Evolutionary conservation across 306 rosid genomes (phyloP).

Genomic region (Quercus aquifolioides): DNA sequence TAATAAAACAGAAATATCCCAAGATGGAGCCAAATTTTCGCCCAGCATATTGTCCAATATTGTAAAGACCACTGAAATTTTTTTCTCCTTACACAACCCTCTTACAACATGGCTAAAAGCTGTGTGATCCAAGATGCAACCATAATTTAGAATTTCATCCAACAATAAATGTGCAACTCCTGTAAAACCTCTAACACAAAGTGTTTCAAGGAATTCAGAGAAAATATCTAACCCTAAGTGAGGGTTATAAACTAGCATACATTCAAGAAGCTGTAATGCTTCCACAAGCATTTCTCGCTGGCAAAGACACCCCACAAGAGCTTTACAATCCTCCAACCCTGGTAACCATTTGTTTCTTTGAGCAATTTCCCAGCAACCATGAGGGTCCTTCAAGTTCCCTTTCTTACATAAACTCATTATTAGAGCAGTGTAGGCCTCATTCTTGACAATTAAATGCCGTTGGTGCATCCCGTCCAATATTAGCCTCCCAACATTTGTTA

Average conservation of each 20-base stretch:
- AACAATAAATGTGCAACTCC: constrained; percentile 36
- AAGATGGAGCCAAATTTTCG: constrained; percentile 39
- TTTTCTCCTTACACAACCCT: constrained; percentile 49
- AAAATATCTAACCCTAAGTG: constrained; percentile 41
- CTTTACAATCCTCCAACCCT: constrained; percentile 40
- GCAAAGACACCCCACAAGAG: constrained; percentile 53
- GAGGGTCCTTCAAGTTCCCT: constrained; percentile 56
- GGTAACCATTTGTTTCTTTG: constrained; percentile 58
- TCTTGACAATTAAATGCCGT: constrained; percentile 36
- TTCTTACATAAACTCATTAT: constrained; percentile 56
- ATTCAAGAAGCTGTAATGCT: constrained; percentile 63
- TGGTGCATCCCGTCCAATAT: constrained; percentile 59
- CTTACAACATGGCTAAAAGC: constrained; percentile 50
- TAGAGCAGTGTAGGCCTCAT: constrained; percentile 54
- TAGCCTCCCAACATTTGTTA: constrained; percentile 41
- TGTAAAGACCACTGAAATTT: constrained; percentile 42
- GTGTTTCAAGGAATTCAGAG: constrained; percentile 46
- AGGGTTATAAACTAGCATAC: constrained; percentile 56
- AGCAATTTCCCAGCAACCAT: constrained; percentile 54
- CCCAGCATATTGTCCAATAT: constrained; percentile 55
- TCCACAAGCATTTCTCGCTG: constrained; percentile 40
- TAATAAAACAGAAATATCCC: constrained; percentile 49
- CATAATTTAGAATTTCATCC: constrained; percentile 46
- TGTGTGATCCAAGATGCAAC: constrained; percentile 39
- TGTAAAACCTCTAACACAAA: constrained; percentile 44